A percentile compares a stretch with the other conserved stretches of the same genome.
Conservation (phyloP, 192 early-diverging fungal genomes). For the Backusella luteola region DNA sequence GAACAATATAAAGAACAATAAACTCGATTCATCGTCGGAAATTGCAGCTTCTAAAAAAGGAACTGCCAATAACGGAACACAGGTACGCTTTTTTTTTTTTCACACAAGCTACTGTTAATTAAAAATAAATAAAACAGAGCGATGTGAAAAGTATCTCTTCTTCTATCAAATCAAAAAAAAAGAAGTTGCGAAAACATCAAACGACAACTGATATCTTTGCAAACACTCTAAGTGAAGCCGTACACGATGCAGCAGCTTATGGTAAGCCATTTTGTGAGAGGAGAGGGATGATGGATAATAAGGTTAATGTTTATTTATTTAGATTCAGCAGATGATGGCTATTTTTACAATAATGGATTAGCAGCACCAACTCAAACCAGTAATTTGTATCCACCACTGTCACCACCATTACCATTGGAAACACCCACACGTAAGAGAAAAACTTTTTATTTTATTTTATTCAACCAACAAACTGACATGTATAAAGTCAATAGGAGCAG, state of each 20-base stretch:
- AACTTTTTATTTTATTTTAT: too few relatives aligned
- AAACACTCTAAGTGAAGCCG: constrained; percentile 25
- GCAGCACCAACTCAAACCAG: not conserved
- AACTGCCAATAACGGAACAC: not conserved
- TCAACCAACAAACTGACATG: not conserved
- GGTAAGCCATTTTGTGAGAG: constrained; percentile 6
- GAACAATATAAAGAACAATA: not conserved
- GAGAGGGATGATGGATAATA: not conserved
- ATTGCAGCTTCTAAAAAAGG: not conserved
- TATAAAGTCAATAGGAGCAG: not conserved
- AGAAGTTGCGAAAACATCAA: not conserved
- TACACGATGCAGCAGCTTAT: constrained; percentile 22
- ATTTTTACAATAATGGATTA: constrained; percentile 7
- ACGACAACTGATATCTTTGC: constrained; percentile 32
- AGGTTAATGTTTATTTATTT: not conserved
- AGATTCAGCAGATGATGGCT: constrained; percentile 12
- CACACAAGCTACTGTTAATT: not conserved
- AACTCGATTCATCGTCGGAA: not conserved
- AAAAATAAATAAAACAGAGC: not conserved
- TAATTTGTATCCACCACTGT: not conserved
- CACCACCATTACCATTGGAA: not conserved
- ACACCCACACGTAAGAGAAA: not conserved
- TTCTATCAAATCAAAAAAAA: not conserved
- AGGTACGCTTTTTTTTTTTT: not conserved
- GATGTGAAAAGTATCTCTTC: constrained; percentile 4